phyloP scores from a whole-genome alignment of 2,329 filamentous ascomycete genomes.

The Zarea fungicola region DNA sequence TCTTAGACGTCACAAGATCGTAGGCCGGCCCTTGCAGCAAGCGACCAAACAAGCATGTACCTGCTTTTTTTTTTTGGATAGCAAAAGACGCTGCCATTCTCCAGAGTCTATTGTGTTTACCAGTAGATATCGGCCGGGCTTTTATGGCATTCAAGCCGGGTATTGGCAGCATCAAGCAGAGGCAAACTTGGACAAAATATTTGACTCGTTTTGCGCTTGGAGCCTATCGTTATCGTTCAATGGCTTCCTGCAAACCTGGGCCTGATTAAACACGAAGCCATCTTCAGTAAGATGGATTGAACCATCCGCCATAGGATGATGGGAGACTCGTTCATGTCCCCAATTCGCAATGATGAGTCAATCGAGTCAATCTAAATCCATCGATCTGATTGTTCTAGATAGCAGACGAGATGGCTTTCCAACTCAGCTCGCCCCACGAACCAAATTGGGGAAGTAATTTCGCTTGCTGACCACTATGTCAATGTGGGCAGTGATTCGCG shows the following conservation, averaged over 20 bases:
- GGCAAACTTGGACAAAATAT: too few relatives aligned
- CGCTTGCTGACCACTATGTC: conserved; percentile 1
- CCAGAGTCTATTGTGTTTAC: too few relatives aligned
- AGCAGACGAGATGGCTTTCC: background rate
- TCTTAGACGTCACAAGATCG: background rate
- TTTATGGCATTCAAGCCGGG: too few relatives aligned
- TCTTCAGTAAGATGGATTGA: too few relatives aligned
- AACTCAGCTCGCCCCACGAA: background rate
- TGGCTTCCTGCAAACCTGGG: too few relatives aligned
- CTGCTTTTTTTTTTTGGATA: too few relatives aligned
- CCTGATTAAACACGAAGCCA: too few relatives aligned
- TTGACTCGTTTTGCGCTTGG: too few relatives aligned
- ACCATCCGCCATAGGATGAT: background rate
- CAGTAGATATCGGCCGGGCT: too few relatives aligned
- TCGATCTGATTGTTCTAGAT: background rate
- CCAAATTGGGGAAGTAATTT: conserved; percentile 1
- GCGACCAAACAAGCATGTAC: too few relatives aligned
- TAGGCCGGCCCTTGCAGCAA: background rate
- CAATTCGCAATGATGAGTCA: background rate
- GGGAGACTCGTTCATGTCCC: background rate
- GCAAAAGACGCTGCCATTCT: background rate
- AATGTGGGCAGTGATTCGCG: background rate
- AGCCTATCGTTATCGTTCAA: too few relatives aligned
- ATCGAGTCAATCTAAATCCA: background rate
- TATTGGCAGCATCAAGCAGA: too few relatives aligned